These are phyloP conservation scores for Curvularia sp. DNA, from an alignment of 2,329 filamentous ascomycete species.

Conservation along the genomic window DNA sequence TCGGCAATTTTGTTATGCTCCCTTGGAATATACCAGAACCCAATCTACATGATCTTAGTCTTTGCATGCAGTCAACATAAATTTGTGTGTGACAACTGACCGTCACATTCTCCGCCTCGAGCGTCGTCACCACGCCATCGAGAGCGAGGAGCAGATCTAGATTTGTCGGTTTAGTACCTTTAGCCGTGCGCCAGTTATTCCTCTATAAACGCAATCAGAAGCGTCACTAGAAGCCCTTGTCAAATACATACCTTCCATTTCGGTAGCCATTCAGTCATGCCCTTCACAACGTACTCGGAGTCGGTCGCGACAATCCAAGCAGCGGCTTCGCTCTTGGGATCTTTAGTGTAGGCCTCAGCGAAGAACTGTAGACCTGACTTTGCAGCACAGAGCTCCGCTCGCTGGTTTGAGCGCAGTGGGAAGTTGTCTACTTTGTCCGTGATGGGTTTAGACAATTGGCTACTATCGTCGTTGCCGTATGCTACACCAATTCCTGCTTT, in stretches of 20 bases:
- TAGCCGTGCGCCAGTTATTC: neutral
- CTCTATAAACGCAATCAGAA: neutral
- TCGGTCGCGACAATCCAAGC: slow-evolving; percentile 21
- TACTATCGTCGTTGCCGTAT: neutral
- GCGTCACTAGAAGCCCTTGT: too few species aligned
- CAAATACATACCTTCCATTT: slow-evolving; percentile 12
- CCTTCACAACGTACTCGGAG: slow-evolving; percentile 24
- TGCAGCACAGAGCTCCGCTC: slow-evolving; percentile 24
- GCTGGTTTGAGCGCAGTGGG: slow-evolving; percentile 19
- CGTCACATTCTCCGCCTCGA: neutral
- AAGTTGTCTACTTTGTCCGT: slow-evolving; percentile 17
- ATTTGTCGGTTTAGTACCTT: neutral
- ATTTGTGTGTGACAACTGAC: neutral
- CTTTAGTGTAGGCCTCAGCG: neutral
- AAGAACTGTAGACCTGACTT: slow-evolving; percentile 15
- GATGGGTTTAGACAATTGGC: slow-evolving; percentile 7
- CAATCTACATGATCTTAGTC: neutral
- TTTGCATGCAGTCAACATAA: neutral
- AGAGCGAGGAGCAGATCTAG: neutral
- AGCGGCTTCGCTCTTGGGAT: neutral
- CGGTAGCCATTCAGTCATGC: slow-evolving; percentile 23
- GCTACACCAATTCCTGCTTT: neutral
- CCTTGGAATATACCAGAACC: neutral
- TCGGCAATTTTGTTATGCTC: slow-evolving; percentile 19
- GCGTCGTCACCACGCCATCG: neutral